These are phyloP conservation scores for Pestalotiopsis sp. DNA, from an alignment of 2,329 filamentous ascomycete genomes.

Conservation along the genomic window DNA sequence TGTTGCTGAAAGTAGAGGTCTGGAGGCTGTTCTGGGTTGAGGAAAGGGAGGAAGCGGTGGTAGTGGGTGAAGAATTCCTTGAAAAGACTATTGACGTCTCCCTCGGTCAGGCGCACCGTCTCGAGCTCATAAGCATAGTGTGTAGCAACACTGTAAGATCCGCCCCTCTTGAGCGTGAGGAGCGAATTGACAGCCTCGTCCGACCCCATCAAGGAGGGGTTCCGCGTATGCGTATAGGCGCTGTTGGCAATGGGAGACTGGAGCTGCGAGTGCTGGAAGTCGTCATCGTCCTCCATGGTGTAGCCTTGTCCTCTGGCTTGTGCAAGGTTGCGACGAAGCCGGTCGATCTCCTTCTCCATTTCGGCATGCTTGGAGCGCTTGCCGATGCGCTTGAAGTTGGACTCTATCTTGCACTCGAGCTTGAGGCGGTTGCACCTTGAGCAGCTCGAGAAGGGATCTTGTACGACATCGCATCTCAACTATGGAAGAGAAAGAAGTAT, in stretches of 20 bases:
- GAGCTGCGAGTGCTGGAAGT: conserved; percentile 56
- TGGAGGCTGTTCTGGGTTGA: conserved; percentile 67
- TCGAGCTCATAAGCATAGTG: conserved; percentile 66
- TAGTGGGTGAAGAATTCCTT: conserved; percentile 76
- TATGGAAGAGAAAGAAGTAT: conserved; percentile 34
- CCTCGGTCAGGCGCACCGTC: conserved; percentile 65
- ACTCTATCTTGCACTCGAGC: conserved; percentile 84
- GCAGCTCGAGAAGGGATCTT: conserved; percentile 79
- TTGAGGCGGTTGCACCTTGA: conserved; percentile 78
- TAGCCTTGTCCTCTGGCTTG: conserved; percentile 64
- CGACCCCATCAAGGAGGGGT: conserved; percentile 67
- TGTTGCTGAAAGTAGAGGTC: conserved; percentile 79
- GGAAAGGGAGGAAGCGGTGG: conserved; percentile 77
- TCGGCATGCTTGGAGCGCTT: conserved; percentile 84
- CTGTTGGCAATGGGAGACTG: conserved; percentile 63
- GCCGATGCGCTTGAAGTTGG: conserved; percentile 82
- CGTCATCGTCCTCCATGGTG: conserved; percentile 55
- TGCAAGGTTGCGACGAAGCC: conserved; percentile 62
- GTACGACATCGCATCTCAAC: conserved; percentile 83
- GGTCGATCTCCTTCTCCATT: conserved; percentile 83
- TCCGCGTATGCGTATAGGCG: conserved; percentile 61
- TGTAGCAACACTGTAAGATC: conserved; percentile 59
- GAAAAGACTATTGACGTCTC: conserved; percentile 67
- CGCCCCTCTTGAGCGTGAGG: conserved; percentile 67
- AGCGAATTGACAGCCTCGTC: conserved; percentile 71